phyloP scores from a whole-genome alignment of 2,329 filamentous ascomycete species.

The Xylariaceae sp. region DNA sequence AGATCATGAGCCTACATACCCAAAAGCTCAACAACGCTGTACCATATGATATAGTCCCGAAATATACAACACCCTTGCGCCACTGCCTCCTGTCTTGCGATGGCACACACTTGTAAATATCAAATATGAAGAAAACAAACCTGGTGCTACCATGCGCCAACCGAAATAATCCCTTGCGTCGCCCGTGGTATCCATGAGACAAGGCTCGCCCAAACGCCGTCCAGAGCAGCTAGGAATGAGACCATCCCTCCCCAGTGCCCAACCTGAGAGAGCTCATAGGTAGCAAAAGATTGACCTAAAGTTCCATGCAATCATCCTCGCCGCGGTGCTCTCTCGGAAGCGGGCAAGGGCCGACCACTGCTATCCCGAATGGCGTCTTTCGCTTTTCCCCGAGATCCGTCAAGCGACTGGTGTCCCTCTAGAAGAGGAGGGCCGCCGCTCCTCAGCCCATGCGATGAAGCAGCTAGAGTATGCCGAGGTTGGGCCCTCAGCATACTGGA shows the following conservation, averaged over 20 bases:
- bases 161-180: too few relatives aligned
- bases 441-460: too few relatives aligned
- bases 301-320: constrained; percentile 29
- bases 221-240: constrained; percentile 18
- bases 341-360: constrained; percentile 46
- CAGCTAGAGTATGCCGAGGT: constrained; percentile 24
- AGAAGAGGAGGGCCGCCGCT: too few relatives aligned
- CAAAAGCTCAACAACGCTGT: constrained; percentile 15
- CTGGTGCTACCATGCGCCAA: not conserved
- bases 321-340: constrained; percentile 46
- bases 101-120: not conserved
- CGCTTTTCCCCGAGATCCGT: constrained; percentile 39
- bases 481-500: constrained; percentile 49
- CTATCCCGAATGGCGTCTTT: constrained; percentile 41
- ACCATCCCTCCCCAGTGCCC: constrained; percentile 4
- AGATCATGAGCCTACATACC: not conserved
- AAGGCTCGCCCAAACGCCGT: constrained; percentile 4
- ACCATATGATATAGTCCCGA: constrained; percentile 23
- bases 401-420: too few relatives aligned
- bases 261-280: constrained; percentile 16
- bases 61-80: constrained; percentile 17
- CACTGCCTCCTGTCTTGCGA: too few relatives aligned
- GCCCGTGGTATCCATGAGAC: constrained; percentile 27
- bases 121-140: constrained; percentile 5
- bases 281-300: constrained; percentile 25